Percentiles rank a stretch among this genome's conserved stretches.
Evolutionary conservation across 345 rosid genomes (phyloP).

Genomic region (Triadica sebifera): DNA sequence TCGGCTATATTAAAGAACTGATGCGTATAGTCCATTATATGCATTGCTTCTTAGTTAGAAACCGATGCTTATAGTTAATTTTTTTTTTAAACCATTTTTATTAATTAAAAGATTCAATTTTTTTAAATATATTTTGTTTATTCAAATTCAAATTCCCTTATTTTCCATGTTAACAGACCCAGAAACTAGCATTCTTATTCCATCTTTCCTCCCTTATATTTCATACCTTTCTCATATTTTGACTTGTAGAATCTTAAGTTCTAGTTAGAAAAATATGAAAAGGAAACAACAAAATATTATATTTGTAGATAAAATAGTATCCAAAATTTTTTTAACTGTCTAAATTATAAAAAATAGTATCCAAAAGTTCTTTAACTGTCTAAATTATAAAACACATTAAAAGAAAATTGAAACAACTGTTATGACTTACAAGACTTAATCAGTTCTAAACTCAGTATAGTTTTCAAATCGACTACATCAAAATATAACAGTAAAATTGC

Average conservation of each 20-base stretch:
- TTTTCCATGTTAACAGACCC: too few relatives aligned
- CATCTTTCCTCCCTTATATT: too few relatives aligned
- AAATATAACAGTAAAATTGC: neutral
- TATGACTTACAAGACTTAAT: neutral
- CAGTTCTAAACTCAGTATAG: neutral
- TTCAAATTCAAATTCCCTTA: too few relatives aligned
- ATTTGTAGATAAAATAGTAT: neutral
- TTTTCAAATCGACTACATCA: neutral
- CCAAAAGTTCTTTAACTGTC: neutral
- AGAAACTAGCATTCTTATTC: too few relatives aligned
- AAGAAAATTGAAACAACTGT: neutral
- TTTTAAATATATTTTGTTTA: too few relatives aligned
- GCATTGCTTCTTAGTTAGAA: too few relatives aligned
- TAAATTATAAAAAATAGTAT: neutral
- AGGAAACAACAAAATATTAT: neutral
- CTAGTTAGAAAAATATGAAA: neutral
- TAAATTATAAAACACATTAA: neutral
- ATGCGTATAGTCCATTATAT: too few relatives aligned
- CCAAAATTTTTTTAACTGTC: too few relatives aligned
- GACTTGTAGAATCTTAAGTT: neutral
- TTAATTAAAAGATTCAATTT: too few relatives aligned
- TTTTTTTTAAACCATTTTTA: too few relatives aligned
- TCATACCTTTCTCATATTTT: neutral
- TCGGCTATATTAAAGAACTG: too few relatives aligned
- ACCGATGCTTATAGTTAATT: too few relatives aligned